Evolutionary conservation across 2,329 filamentous ascomycete species (phyloP), one percentile per base, ranked within the genome.

Genomic region (Hypoxylon sp.): DNA sequence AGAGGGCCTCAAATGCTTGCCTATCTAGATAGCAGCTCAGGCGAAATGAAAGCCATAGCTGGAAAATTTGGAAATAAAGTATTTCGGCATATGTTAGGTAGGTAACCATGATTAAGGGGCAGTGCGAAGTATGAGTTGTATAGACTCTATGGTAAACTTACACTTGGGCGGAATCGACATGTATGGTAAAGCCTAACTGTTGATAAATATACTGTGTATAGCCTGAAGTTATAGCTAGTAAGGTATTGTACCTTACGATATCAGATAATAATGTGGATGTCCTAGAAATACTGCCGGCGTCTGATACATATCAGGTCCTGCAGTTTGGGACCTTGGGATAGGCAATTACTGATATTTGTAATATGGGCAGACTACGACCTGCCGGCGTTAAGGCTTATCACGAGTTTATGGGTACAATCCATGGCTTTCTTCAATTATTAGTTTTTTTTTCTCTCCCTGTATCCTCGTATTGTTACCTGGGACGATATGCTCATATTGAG

Each of bases 321-420:
- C 44, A 26, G 3, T 13, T 4, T 37, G 19, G 14, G 19, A 10
- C 1, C 37, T 19, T 17, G 8, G 2, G 11, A 48, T 11, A 19
- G 24, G 37, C 3, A 31, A 11, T 13, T 48, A 5, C 29, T 26
- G 14, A 58, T 48, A 58, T 48, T 48, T 48, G 42, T 17, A 58
- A 48, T 58, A 48, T 48, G 26, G 35, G 31, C 31, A 17, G 19
- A 39, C 17, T 24, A 33, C 6, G 11, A 47, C 24, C n/a, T 24
- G 14, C 17, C 53, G 39, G 26, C 10, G 22, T 6, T 14, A 33
- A 22, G 26, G 19, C 14, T 22, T 10, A n/a, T 33, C 9, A 29
- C 5, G 8, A 26, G 1, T n/a, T 14, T 54, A 54, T 8, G 22
- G 11, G 13, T 19, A 5, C 2, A n/a, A 29, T 26, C 35, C 26